Evolutionary conservation across 176 grass and related monocot species (phyloP), one percentile per base, ranked within the genome.

Genomic region (Eleusine coracana): DNA sequence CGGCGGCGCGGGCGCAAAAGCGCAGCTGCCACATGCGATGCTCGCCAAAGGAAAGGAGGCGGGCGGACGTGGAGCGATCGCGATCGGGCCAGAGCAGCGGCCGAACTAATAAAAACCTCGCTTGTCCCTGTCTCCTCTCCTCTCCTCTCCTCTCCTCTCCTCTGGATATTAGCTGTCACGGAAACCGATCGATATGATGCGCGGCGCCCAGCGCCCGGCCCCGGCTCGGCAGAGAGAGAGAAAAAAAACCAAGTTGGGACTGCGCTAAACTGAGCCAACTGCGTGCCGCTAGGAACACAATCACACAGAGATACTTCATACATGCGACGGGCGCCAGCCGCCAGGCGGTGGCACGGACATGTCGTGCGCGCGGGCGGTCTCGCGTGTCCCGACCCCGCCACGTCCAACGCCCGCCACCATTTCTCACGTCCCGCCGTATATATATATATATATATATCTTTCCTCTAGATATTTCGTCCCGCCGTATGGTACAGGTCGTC

Each of bases 111-210:
- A 17, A 70, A n/a, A 70, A 70, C 63, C 50, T 46, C 40, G 27
- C 38, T 56, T 21, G 52, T 56, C 52, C 10, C 59, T 38, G 77
- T 67, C 77, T 50, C 21, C 36, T 55, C 46, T 58, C 44, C 67
- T 6, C 66, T 21, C 36, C 49, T 12, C 38, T 39, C 2, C 28
- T 16, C 14, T 6, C 56, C 1, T 71, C 11, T 9, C 62, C 13
- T 73, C 88, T 90, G 88, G 88, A 86, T 78, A 86, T 90, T 46
- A 90, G 88, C 88, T 86, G 88, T 82, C 88, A 86, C 13, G 50
- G 84, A 86, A 67, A 72, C 68, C 62, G 88, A 89, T 36, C 25
- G 60, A 13, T 11, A n/a, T n/a, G n/a, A n/a, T n/a, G 20, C 76
- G 21, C 2, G 18, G 18, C 62, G 20, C 3, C 25, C 7, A 9